A percentile compares a stretch with the other conserved stretches of the same genome.
Evolutionary conservation across 179 eudicot species (phyloP).

Genomic region (Nepenthes alata): DNA sequence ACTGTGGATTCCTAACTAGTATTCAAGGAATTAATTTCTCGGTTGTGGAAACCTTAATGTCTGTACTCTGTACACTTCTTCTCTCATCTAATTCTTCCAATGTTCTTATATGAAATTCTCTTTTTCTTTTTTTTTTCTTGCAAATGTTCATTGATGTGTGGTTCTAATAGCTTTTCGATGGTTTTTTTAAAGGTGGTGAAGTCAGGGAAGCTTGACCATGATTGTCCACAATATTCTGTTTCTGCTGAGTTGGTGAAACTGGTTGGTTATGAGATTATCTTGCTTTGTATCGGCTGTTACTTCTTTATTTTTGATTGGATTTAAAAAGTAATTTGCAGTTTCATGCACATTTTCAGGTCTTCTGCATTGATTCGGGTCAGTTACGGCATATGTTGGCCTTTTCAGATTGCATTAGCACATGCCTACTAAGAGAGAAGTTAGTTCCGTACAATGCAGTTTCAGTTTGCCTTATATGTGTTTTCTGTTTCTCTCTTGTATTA

Average conservation of each 20-base stretch:
- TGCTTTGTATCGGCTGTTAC: constrained; percentile 1
- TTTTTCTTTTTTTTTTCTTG: background rate
- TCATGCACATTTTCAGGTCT: constrained; percentile 30
- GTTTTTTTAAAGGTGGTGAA: constrained; percentile 52
- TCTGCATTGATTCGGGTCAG: constrained; percentile 63
- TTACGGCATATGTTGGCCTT: constrained; percentile 51
- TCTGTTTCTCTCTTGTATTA: too few relatives aligned
- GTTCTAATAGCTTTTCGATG: background rate
- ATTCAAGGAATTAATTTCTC: too few relatives aligned
- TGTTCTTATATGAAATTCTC: background rate
- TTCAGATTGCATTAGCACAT: constrained; percentile 51
- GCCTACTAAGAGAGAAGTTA: constrained; percentile 73
- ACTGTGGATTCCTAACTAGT: too few relatives aligned
- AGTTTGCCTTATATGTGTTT: too few relatives aligned
- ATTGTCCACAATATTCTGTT: constrained; percentile 71
- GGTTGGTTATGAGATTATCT: constrained; percentile 34
- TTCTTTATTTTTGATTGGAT: constrained; percentile 1
- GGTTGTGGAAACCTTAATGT: too few relatives aligned
- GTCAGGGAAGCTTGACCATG: constrained; percentile 62
- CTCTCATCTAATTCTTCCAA: background rate
- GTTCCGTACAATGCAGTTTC: constrained; percentile 9
- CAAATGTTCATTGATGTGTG: background rate
- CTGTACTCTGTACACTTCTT: background rate
- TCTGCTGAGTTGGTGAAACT: constrained; percentile 36
- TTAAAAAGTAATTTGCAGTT: background rate